Evolutionary conservation across 2,329 filamentous ascomycete genomes (phyloP).

Genomic region (Neonectria coccinea): DNA sequence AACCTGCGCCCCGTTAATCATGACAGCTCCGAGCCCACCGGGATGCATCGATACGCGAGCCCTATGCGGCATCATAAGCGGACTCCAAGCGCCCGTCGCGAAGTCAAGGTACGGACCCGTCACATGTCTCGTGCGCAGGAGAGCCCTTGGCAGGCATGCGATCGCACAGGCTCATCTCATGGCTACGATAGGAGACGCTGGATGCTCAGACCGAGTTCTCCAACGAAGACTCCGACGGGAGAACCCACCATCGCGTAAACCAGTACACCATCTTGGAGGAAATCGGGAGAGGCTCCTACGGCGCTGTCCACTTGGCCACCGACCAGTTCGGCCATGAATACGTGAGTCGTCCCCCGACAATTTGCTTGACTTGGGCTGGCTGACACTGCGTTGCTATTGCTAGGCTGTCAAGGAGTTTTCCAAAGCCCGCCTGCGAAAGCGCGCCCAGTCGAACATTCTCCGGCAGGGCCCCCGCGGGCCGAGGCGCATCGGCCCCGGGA

Average conservation of each 20-base stretch:
- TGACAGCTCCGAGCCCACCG: conserved; percentile 58
- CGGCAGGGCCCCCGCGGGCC: conserved; percentile 59
- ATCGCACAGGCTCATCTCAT: conserved; percentile 33
- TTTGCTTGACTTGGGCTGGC: conserved; percentile 4
- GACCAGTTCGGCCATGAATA: conserved; percentile 95
- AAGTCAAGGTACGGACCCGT: conserved; percentile 63
- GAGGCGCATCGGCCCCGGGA: conserved; percentile 45
- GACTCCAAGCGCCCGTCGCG: conserved; percentile 67
- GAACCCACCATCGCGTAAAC: conserved; percentile 87
- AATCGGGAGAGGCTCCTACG: conserved; percentile 96
- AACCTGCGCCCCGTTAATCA: conserved; percentile 1
- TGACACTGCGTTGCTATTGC: conserved; percentile 53
- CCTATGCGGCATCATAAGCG: conserved; percentile 69
- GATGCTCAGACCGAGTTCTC: conserved; percentile 89
- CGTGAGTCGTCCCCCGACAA: conserved; percentile 66
- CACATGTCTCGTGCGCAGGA: neutral
- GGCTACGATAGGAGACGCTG: conserved; percentile 78
- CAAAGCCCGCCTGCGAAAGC: conserved; percentile 88
- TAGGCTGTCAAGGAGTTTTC: conserved; percentile 98
- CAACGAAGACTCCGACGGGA: conserved; percentile 85
- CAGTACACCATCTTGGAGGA: conserved; percentile 95
- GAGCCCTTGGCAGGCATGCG: neutral
- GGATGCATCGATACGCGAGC: conserved; percentile 59
- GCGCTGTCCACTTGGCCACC: conserved; percentile 87
- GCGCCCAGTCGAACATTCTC: conserved; percentile 89